Evolutionary conservation across 257 asterid species (phyloP), one percentile per base, ranked within the genome.

Genomic region (Galeopsis tetrahit): DNA sequence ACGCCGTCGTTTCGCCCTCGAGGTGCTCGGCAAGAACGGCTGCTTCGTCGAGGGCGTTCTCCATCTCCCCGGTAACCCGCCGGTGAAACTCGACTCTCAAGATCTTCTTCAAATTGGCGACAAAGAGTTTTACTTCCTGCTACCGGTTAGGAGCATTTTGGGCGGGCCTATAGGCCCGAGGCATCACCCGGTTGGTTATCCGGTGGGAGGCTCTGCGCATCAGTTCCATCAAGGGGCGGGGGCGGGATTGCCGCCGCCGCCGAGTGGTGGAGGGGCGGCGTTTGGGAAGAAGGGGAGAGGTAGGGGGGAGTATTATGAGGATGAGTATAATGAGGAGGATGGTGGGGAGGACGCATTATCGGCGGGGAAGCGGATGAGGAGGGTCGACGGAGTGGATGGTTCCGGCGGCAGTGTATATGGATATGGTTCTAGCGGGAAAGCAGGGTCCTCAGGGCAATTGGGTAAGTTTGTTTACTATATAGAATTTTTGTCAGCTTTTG

Each of bases 1-100:
- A 17, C 96, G 99, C 1, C 97, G 99, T 28, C 96, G 99, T 42
- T 94, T 94, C 65, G 99, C 99, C 36, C 92, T 94, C 34, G 99
- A 91, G 78, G 99, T 94, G 5, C 86, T 94, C 38, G 99, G 99
- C 0, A 94, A 91, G 71, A 94, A 94, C 48, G 99, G 99, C 31
- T 94, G 99, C 77, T 85, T 88, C 73, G 97, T 94, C 69, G 99
- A 94, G 71, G 93, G 97, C 10, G 99, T 94, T 1, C 96, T 86
- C 60, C 97, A 94, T 77, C 88, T 94, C 15, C 99, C 98, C 6
- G 98, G 88, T 3, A 80, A 77, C 75, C 86, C 88, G 3, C 96
- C 97, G 9, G 97, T 94, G 28, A 94, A 94, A 82, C 95, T 94
- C 60, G 99, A 94, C 74, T 94, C 99, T 0, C 97, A 94, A 77